Percentiles rank a stretch among this genome's conserved stretches.
Evolutionary conservation across 257 asterid genomes (phyloP).

Genomic region (Anisodus acutangulus): DNA sequence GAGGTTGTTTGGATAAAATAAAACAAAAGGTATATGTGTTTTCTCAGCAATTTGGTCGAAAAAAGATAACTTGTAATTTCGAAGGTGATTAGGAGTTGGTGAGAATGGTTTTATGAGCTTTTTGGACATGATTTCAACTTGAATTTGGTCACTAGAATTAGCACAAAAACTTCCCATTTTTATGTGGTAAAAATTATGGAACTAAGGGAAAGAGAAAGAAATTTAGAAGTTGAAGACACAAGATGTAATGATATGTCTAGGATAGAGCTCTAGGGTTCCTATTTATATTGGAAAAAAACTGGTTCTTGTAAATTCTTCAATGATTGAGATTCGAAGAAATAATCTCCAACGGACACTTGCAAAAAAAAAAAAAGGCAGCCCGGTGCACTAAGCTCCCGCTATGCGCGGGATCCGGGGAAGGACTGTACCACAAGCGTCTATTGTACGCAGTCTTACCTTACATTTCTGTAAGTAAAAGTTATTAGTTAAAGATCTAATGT

Average conservation of each 20-base stretch:
- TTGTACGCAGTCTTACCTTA: too few relatives aligned
- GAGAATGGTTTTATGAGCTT: constrained; percentile 28
- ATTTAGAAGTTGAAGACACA: not conserved
- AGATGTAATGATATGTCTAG: not conserved
- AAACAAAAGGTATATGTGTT: constrained; percentile 31
- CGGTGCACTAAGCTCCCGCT: too few relatives aligned
- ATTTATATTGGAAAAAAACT: too few relatives aligned
- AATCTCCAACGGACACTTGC: too few relatives aligned
- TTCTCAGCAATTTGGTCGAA: constrained; percentile 45
- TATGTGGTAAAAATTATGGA: not conserved
- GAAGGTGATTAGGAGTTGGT: constrained; percentile 42
- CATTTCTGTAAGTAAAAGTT: too few relatives aligned
- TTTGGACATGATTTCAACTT: constrained; percentile 17
- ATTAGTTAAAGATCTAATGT: too few relatives aligned
- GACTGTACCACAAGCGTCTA: too few relatives aligned
- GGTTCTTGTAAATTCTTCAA: too few relatives aligned
- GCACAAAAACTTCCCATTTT: not conserved
- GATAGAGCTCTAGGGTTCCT: not conserved
- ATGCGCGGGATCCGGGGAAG: too few relatives aligned
- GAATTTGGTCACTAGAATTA: not conserved
- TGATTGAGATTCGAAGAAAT: too few relatives aligned
- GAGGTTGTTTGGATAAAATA: constrained; percentile 39
- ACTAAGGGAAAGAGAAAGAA: not conserved
- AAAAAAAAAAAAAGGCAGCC: too few relatives aligned
- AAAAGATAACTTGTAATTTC: constrained; percentile 39